Evolutionary conservation across 208 protist species (phyloP), one percentile per base, ranked within the genome.

Genomic region (Crithidia expoeki): DNA sequence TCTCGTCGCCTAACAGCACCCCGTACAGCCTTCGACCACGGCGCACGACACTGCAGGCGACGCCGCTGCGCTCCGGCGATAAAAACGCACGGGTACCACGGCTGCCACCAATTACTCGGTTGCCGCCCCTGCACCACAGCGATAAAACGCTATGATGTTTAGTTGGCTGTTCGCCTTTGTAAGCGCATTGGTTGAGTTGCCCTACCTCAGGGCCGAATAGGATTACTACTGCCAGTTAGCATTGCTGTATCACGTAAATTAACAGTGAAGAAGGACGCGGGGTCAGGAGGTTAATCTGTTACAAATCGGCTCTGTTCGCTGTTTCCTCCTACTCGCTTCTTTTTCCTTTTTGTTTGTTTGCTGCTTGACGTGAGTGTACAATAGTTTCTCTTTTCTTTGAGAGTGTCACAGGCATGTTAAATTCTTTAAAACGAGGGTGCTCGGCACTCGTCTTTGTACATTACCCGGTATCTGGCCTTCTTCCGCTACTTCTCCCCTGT

Each of bases 41-140:
- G 56, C 63, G 63, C 5, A 32, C 2, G 25, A n/a, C 21, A 7
- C 42, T n/a, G 25, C 38, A 32, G 44, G 44, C 7, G 28, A 27
- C 3, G 23, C 46, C 14, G 12, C 25, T 19, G 44, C 40, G 30
- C 23, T 55, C 55, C 0, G 36, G 19, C 0, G 61, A 70, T 25
- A 65, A 51, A 11, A 51, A 53, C 4, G 4, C 36, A 33, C 61
- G 40, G 14, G 6, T 46, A 16, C 44, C 67, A 23, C 71, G 49
- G 2, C 62, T 76, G 14, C 71, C 71, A 0, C 71, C 71, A 3
- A 76, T 76, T 14, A 36, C 71, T 0, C 71, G 71, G 2, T 47
- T 61, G 11, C 71, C 71, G 1, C 38, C 23, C 0, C 14, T 60
- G 4, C 55, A 56, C 1, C 71, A 50, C n/a, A 62, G 53, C 25